phyloP scores from a whole-genome alignment of 345 rosid genomes.

The Hevea brasiliensis region DNA sequence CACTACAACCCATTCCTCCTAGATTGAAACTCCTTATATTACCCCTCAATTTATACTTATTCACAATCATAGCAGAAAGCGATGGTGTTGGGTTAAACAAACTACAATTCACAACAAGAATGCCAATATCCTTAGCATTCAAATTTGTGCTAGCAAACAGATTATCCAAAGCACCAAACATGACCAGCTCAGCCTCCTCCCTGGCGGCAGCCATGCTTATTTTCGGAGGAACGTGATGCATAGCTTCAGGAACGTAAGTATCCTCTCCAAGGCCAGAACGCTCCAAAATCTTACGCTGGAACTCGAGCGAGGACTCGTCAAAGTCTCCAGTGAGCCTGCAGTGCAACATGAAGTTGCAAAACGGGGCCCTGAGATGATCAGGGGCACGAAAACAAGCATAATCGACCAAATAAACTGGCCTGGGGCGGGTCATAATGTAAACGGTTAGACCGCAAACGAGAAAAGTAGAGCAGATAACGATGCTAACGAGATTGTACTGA shows the following conservation, averaged over 20 bases:
- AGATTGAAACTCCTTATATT: constrained; percentile 24
- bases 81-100: constrained; percentile 29
- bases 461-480: constrained; percentile 21
- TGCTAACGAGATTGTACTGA: constrained; percentile 17
- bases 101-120: constrained; percentile 31
- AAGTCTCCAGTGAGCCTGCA: constrained; percentile 23
- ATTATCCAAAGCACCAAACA: constrained; percentile 29
- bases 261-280: constrained; percentile 24
- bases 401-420: constrained; percentile 20
- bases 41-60: constrained; percentile 26
- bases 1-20: constrained; percentile 34
- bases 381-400: constrained; percentile 22
- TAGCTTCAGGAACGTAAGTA: constrained; percentile 28
- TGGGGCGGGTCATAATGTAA: constrained; percentile 11
- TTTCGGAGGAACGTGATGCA: constrained; percentile 25
- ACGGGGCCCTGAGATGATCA: constrained; percentile 18
- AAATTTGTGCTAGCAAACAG: constrained; percentile 15
- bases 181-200: constrained; percentile 26
- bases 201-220: constrained; percentile 24
- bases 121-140: constrained; percentile 25
- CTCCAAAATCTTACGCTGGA: constrained; percentile 27
- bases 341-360: constrained; percentile 20
- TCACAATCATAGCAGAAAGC: constrained; percentile 24
- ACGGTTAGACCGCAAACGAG: constrained; percentile 23
- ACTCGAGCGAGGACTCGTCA: constrained; percentile 27